Conservation (phyloP, 2,329 filamentous ascomycete species). For the Epichloe amarillans region DNA sequence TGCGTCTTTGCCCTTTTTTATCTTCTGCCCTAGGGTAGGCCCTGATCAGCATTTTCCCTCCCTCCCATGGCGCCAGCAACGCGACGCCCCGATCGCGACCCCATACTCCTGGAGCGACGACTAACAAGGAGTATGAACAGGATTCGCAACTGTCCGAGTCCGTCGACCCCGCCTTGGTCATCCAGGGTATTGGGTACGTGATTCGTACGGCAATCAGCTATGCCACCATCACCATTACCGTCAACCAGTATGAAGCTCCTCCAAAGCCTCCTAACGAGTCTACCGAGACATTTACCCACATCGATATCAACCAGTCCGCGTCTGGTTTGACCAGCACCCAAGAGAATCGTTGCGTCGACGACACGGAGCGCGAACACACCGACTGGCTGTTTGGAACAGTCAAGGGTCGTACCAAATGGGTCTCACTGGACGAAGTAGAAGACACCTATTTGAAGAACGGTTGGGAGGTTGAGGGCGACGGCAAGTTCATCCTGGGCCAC, state of each 20-base stretch:
- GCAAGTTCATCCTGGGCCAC: conserved; percentile 50
- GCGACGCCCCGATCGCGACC: too few relatives aligned
- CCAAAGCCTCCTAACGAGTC: conserved; percentile 26
- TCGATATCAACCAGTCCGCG: conserved; percentile 62
- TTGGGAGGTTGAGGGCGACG: conserved; percentile 47
- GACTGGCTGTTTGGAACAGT: conserved; percentile 74
- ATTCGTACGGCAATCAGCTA: conserved; percentile 57
- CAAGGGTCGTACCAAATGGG: conserved; percentile 42
- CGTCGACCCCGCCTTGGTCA: conserved; percentile 52
- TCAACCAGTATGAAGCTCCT: conserved; percentile 40
- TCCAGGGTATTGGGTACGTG: conserved; percentile 62
- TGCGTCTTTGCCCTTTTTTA: too few relatives aligned
- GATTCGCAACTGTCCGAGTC: conserved; percentile 62
- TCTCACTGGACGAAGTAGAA: conserved; percentile 32
- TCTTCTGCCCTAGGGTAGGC: background rate
- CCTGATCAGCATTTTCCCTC: background rate
- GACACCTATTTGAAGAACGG: conserved; percentile 43
- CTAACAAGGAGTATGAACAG: conserved; percentile 26
- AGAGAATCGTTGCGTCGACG: conserved; percentile 42
- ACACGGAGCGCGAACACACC: conserved; percentile 44
- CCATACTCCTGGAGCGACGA: background rate
- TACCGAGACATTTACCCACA: conserved; percentile 36
- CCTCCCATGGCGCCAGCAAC: background rate
- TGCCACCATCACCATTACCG: conserved; percentile 53
- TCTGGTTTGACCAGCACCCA: conserved; percentile 55